Evolutionary conservation across 495 filamentous ascomycete genomes (phyloP).

Genomic region (Stereocaulon alpinum): DNA sequence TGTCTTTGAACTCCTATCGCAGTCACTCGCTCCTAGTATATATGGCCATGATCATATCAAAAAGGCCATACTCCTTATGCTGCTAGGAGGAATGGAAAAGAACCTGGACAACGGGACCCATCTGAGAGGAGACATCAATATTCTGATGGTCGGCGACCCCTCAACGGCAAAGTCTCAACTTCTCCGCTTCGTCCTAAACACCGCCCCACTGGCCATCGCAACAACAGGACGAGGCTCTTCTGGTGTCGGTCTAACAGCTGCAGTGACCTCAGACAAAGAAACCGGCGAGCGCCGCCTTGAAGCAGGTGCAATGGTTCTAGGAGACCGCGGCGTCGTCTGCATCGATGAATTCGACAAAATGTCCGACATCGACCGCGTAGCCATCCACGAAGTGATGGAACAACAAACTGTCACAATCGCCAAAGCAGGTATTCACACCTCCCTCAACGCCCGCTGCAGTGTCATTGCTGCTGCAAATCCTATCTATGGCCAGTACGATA

Average conservation of each 20-base stretch:
- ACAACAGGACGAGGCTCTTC: slow-evolving; percentile 97
- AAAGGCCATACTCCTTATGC: slow-evolving; percentile 93
- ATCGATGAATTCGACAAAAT: slow-evolving; percentile 99
- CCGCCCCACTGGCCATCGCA: slow-evolving; percentile 90
- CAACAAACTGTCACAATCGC: slow-evolving; percentile 99
- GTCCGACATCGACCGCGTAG: slow-evolving; percentile 95
- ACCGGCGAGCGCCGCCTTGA: slow-evolving; percentile 92
- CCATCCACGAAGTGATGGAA: slow-evolving; percentile 99
- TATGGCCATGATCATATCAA: slow-evolving; percentile 98
- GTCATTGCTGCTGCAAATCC: slow-evolving; percentile 96
- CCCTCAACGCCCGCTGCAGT: slow-evolving; percentile 91
- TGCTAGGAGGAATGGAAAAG: slow-evolving; percentile 97
- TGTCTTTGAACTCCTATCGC: slow-evolving; percentile 86
- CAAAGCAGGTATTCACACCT: slow-evolving; percentile 97
- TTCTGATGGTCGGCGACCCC: slow-evolving; percentile 98
- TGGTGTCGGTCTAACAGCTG: slow-evolving; percentile 94
- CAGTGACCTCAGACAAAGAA: slow-evolving; percentile 93
- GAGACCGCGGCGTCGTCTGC: slow-evolving; percentile 92
- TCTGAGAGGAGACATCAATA: slow-evolving; percentile 97
- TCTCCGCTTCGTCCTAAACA: slow-evolving; percentile 94
- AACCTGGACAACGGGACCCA: slow-evolving; percentile 97
- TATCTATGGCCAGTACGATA: slow-evolving; percentile 96
- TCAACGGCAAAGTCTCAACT: slow-evolving; percentile 98
- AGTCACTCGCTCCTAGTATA: slow-evolving; percentile 95
- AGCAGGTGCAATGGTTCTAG: slow-evolving; percentile 98